These are phyloP conservation scores for Solanum arcanum DNA, from an alignment of 257 asterid species.

Conservation along the genomic window DNA sequence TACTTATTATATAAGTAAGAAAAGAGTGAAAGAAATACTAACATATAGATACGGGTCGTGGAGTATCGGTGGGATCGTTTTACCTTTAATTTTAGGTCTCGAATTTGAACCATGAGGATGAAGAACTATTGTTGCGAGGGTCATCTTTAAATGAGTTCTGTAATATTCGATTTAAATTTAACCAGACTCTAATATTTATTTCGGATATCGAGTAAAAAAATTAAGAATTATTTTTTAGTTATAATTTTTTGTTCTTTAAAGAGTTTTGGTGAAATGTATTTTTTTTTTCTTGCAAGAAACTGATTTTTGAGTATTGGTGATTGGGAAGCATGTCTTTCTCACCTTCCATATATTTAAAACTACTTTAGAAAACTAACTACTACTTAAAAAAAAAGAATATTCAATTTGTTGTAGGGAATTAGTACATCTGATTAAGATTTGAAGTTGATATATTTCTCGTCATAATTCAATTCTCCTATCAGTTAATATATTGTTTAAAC, in stretches of 20 bases:
- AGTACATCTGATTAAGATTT: background rate
- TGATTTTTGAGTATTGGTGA: slow-evolving; percentile 16
- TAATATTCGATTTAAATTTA: too few species aligned
- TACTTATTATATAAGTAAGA: background rate
- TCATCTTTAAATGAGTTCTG: too few species aligned
- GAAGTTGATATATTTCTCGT: fast-evolving
- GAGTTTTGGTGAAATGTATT: slow-evolving; percentile 48
- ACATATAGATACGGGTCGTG: background rate
- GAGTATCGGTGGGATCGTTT: background rate
- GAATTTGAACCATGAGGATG: fast-evolving
- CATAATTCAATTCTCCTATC: too few species aligned
- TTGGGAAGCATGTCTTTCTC: slow-evolving; percentile 44
- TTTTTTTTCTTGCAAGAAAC: slow-evolving; percentile 23
- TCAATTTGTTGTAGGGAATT: background rate
- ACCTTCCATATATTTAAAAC: background rate
- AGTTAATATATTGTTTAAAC: fast-evolving
- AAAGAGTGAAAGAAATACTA: background rate
- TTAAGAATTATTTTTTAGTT: background rate
- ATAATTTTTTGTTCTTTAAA: background rate
- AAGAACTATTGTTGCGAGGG: too few species aligned
- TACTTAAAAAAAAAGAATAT: too few species aligned
- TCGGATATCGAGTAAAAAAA: too few species aligned
- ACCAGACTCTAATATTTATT: too few species aligned
- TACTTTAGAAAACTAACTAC: background rate
- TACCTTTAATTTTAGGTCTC: fast-evolving